Evolutionary conservation across 495 filamentous ascomycete genomes (phyloP).

Genomic region (Penicillium diatomitis): DNA sequence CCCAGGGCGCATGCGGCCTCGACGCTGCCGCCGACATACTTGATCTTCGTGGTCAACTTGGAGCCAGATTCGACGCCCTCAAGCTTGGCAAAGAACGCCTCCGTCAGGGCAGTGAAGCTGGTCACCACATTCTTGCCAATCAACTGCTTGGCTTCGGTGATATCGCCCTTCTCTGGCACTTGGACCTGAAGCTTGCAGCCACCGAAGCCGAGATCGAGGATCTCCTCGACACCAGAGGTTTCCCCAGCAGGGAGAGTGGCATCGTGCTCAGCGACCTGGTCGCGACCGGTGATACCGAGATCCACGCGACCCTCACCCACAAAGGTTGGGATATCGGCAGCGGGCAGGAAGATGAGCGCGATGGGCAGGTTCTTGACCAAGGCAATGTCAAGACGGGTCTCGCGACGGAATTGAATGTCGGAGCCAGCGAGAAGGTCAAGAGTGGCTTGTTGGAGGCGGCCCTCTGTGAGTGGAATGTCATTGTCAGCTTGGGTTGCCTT

Average conservation of each 20-base stretch:
- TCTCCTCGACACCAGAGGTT: conserved; percentile 63
- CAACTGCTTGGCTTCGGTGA: conserved; percentile 60
- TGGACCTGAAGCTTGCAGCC: conserved; percentile 90
- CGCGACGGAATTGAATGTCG: conserved; percentile 92
- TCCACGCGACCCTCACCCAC: conserved; percentile 92
- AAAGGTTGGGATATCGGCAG: conserved; percentile 93
- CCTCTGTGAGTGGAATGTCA: conserved; percentile 51
- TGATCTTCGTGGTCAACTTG: conserved; percentile 58
- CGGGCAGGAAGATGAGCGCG: conserved; percentile 93
- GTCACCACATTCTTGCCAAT: conserved; percentile 93
- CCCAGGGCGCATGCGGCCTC: conserved; percentile 94
- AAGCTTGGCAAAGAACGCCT: conserved; percentile 69
- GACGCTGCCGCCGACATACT: conserved; percentile 89
- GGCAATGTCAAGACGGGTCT: conserved; percentile 90
- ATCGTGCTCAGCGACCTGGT: conserved; percentile 90
- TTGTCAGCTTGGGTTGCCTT: conserved; percentile 7
- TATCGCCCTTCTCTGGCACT: conserved; percentile 75
- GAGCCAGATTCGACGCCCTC: conserved; percentile 42
- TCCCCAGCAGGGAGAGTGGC: conserved; percentile 47
- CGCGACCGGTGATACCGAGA: conserved; percentile 86
- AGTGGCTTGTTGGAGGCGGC: conserved; percentile 73
- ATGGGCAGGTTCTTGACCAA: conserved; percentile 92
- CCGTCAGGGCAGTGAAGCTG: conserved; percentile 78
- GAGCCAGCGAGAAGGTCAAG: conserved; percentile 85
- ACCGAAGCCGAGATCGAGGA: conserved; percentile 87